These are phyloP conservation scores for Chytriomyces hyalinus DNA, from an alignment of 192 early-diverging fungal genomes.

Conservation along the genomic window DNA sequence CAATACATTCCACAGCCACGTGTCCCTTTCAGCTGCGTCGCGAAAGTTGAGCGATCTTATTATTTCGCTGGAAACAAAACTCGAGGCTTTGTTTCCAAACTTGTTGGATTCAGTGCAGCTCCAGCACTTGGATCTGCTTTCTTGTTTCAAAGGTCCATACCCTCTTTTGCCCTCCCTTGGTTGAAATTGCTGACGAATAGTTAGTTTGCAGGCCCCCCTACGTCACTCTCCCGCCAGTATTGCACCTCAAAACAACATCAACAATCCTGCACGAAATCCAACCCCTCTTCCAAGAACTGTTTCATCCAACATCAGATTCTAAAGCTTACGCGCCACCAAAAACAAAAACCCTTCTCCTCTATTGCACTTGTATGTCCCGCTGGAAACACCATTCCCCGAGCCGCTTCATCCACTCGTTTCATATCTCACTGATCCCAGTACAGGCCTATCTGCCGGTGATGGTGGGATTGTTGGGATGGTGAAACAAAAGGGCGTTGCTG, in stretches of 20 bases:
- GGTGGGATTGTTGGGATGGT: constrained; percentile 16
- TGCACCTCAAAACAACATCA: neutral
- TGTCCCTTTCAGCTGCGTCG: neutral
- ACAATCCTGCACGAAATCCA: neutral
- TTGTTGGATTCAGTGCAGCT: neutral
- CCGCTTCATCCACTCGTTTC: neutral
- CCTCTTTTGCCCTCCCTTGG: neutral
- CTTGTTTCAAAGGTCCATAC: neutral
- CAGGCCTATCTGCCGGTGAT: constrained; percentile 1
- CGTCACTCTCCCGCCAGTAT: neutral
- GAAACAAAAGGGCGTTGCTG: constrained; percentile 1
- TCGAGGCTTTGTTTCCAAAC: neutral
- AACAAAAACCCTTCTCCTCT: neutral
- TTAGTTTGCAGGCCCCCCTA: neutral
- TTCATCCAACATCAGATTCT: neutral
- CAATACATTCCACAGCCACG: neutral
- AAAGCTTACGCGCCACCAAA: neutral
- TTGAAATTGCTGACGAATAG: neutral
- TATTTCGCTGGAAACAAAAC: neutral
- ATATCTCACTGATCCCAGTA: constrained; percentile 3
- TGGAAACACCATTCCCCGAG: neutral
- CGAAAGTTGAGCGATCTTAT: neutral
- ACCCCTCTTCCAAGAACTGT: neutral
- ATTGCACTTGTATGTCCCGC: neutral
- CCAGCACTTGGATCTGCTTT: neutral